A percentile compares a stretch with the other conserved stretches of the same genome.
phyloP scores from a whole-genome alignment of 177 flowering plant species.

The Telopea speciosissima region DNA sequence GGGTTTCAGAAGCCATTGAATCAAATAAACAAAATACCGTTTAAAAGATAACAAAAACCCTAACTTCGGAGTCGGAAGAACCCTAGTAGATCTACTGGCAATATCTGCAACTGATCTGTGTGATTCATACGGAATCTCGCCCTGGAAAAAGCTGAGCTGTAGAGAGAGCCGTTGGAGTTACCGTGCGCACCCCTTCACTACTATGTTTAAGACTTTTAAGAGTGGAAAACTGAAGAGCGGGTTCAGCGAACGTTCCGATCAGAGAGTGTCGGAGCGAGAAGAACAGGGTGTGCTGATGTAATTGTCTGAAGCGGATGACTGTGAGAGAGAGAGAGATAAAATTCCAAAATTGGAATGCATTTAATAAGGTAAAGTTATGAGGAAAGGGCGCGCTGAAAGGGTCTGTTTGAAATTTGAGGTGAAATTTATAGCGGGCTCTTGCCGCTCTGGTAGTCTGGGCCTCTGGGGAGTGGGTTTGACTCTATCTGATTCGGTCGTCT shows the following conservation, averaged over 20 bases:
- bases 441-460: not conserved
- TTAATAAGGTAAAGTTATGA: not conserved
- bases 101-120: not conserved
- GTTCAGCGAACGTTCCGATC: not conserved
- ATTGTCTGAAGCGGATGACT: not conserved
- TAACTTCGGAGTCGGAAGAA: not conserved
- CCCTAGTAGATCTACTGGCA: not conserved
- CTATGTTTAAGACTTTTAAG: not conserved
- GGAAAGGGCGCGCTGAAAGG: not conserved
- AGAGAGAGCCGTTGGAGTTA: not conserved
- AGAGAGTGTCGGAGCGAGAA: not conserved
- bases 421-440: conserved; percentile 10
- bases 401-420: not conserved
- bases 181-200: not conserved
- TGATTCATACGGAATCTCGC: not conserved
- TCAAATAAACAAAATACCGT: not conserved
- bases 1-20: conserved; percentile 41
- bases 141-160: not conserved
- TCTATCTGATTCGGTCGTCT: too few relatives aligned
- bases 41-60: not conserved
- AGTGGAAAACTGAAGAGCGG: not conserved
- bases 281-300: not conserved
- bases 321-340: not conserved
- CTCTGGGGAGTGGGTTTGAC: too few relatives aligned
- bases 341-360: not conserved